These are phyloP conservation scores for Pestalotiopsis sp. DNA, from an alignment of 2,329 filamentous ascomycete species.

Conservation along the genomic window DNA sequence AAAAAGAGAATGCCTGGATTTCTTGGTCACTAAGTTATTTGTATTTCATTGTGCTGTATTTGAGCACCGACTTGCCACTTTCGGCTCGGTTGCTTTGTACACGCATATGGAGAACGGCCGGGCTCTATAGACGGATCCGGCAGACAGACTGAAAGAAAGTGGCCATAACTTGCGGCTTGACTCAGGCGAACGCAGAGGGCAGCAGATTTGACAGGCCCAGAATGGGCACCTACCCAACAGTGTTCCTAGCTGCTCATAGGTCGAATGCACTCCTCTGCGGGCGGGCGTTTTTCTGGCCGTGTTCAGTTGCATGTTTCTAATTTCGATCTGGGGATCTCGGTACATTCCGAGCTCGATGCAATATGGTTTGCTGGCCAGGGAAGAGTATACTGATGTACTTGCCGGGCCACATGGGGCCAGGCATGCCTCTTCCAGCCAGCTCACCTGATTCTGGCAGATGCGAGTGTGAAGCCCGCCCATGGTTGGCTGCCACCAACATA, in stretches of 20 bases:
- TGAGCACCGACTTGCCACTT: slow-evolving; percentile 11
- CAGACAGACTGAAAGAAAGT: slow-evolving; percentile 16
- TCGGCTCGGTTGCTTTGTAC: slow-evolving; percentile 22
- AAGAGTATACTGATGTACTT: neutral
- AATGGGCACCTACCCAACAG: neutral
- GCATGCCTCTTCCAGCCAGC: slow-evolving; percentile 12
- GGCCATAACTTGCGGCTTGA: neutral
- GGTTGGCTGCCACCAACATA: neutral
- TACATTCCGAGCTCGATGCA: slow-evolving; percentile 9
- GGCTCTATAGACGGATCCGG: slow-evolving; percentile 31
- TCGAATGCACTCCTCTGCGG: neutral
- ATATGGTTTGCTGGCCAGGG: neutral
- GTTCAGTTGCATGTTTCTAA: slow-evolving; percentile 9
- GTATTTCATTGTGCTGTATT: slow-evolving; percentile 22
- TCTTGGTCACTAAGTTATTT: slow-evolving; percentile 31
- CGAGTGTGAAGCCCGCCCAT: neutral
- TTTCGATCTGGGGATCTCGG: slow-evolving; percentile 9
- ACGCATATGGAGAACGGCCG: slow-evolving; percentile 15
- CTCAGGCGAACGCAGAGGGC: slow-evolving; percentile 8
- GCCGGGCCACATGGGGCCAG: neutral
- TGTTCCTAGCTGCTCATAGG: neutral
- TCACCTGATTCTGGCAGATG: neutral
- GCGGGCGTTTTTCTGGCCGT: neutral
- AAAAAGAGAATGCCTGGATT: slow-evolving; percentile 23
- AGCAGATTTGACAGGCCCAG: neutral